These are phyloP conservation scores for Diaporthe caulivora DNA, from an alignment of 2,329 filamentous ascomycete species.

Conservation along the genomic window DNA sequence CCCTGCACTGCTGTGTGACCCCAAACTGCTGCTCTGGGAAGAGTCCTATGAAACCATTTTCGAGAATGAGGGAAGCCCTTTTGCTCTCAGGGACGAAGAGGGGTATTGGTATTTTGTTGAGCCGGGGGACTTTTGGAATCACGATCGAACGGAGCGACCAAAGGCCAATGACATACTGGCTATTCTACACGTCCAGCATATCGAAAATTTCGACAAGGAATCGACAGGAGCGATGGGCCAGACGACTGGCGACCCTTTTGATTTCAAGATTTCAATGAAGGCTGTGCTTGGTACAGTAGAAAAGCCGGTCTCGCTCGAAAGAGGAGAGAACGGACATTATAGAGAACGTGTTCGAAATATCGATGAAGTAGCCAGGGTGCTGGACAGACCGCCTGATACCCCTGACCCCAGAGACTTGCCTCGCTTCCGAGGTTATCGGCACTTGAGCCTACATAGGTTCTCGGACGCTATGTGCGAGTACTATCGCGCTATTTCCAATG, in stretches of 20 bases:
- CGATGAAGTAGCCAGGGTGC: not conserved
- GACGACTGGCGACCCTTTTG: not conserved
- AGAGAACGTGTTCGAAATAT: not conserved
- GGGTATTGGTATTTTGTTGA: not conserved
- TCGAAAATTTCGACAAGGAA: not conserved
- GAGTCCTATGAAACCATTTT: not conserved
- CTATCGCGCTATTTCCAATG: not conserved
- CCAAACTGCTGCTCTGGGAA: not conserved
- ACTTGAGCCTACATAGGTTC: slow-evolving; percentile 4
- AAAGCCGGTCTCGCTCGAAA: not conserved
- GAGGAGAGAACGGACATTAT: not conserved
- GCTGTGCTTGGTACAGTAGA: not conserved
- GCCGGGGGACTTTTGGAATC: not conserved
- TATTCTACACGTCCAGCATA: not conserved
- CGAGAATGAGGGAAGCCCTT: not conserved
- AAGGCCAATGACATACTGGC: not conserved
- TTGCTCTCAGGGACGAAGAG: not conserved
- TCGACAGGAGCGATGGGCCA: not conserved
- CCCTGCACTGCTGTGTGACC: not conserved
- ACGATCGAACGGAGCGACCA: not conserved
- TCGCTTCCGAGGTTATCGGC: slow-evolving; percentile 4
- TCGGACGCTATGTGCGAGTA: slow-evolving; percentile 4
- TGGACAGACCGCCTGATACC: not conserved
- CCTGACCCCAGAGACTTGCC: not conserved
- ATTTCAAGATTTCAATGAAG: not conserved